Evolutionary conservation across 441 rosid genomes (phyloP), one percentile per base, ranked within the genome.

Genomic region (Hura crepitans): DNA sequence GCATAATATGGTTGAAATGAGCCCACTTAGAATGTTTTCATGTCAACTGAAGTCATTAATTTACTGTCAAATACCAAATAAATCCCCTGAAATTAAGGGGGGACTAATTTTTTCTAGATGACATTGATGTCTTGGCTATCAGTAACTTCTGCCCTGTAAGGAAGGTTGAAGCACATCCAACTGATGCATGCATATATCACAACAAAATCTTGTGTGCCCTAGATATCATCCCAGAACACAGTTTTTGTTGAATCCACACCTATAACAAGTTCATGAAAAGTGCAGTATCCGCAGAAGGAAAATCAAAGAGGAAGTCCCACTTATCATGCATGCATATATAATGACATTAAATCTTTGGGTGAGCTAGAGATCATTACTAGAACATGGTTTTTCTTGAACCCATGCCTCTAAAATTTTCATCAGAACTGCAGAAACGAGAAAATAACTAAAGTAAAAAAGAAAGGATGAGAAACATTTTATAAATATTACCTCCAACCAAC

Each of bases 401-500:
- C 9, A 54, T 53, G n/a, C n/a, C n/a, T n/a, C n/a, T n/a, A 55
- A 10, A 17, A 54, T n/a, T 13, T 65, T 31, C 59, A 23, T 35
- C 1, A 31, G 25, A 23, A 30, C 17, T 37, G 42, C n/a, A 23
- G 42, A 22, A 61, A 28, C 18, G 20, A 49, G 23, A 39, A 6
- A 28, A 49, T 5, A 63, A 42, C n/a, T 18, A 23, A 59, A 33
- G 45, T n/a, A 31, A 6, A 27, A 46, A 49, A 55, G 25, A 28
- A 64, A 64, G 13, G 15, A 17, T 14, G 39, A 53, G 56, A 65
- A 56, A 72, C 53, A 65, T 9, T 35, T 62, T 18, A 47, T 27
- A n/a, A 23, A 65, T 13, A 51, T 77, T 84, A 94, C 98, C 99
- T 95, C 99, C 85, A 95, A 77, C 99, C 99, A 95, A 53, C 75